Percentiles rank a stretch among this genome's conserved stretches.
Evolutionary conservation across 805 yeast genomes (phyloP).

Genomic region (Candida parachauliodes): DNA sequence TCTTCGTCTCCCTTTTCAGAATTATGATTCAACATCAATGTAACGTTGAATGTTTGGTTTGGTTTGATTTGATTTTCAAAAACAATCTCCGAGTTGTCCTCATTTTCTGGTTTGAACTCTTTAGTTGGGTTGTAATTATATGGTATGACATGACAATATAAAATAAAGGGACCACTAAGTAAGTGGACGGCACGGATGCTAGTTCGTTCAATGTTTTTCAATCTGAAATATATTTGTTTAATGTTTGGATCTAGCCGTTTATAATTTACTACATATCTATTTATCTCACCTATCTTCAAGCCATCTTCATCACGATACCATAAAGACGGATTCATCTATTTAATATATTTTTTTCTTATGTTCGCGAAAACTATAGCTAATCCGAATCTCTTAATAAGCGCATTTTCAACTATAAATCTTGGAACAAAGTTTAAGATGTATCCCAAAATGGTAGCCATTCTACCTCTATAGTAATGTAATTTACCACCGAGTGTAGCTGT

Average conservation of each 20-base stretch:
- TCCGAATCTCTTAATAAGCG: slow-evolving; percentile 34
- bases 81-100: slow-evolving; percentile 27
- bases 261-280: slow-evolving; percentile 30
- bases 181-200: slow-evolving; percentile 39
- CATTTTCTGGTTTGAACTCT: slow-evolving; percentile 21
- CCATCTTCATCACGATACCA: slow-evolving; percentile 36
- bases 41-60: slow-evolving; percentile 61
- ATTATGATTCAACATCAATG: slow-evolving; percentile 46
- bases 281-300: slow-evolving; percentile 37
- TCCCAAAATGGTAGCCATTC: slow-evolving; percentile 36
- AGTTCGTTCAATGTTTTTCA: slow-evolving; percentile 37
- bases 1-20: slow-evolving; percentile 21
- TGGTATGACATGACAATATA: slow-evolving; percentile 45
- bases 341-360: slow-evolving; percentile 19
- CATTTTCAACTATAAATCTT: slow-evolving; percentile 41
- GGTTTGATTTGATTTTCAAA: slow-evolving; percentile 55
- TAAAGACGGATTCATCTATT: slow-evolving; percentile 15
- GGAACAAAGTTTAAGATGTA: slow-evolving; percentile 40
- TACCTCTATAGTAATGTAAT: slow-evolving; percentile 58
- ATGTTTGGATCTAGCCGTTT: slow-evolving; percentile 14
- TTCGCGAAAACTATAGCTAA: slow-evolving; percentile 22
- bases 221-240: slow-evolving; percentile 27
- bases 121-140: slow-evolving; percentile 24
- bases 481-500: slow-evolving; percentile 26
- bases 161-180: slow-evolving; percentile 39